Conservation (phyloP, 495 filamentous ascomycete species). For the Daldinia grandis region DNA sequence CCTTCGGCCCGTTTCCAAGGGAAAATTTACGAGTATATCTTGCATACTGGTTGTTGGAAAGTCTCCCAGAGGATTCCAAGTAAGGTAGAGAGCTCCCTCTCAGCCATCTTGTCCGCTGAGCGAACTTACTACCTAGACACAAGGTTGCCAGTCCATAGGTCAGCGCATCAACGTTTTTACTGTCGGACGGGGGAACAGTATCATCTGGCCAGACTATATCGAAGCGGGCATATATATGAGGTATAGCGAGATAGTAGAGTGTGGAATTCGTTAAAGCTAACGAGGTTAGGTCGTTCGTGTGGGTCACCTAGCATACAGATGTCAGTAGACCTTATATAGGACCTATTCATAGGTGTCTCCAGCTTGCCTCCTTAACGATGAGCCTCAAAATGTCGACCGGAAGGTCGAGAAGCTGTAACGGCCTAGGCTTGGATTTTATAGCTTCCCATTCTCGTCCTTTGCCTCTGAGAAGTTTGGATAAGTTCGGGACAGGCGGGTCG, state of each 20-base stretch:
- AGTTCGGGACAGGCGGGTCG: conserved; percentile 29
- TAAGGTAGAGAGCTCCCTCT: conserved; percentile 38
- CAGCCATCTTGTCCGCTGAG: conserved; percentile 57
- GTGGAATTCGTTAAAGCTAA: conserved; percentile 84
- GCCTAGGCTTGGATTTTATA: conserved; percentile 49
- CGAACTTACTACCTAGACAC: conserved; percentile 79
- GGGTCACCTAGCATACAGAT: conserved; percentile 69
- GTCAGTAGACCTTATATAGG: conserved; percentile 22
- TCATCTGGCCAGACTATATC: conserved; percentile 94
- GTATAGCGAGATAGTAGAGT: conserved; percentile 82
- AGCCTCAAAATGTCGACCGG: conserved; percentile 87
- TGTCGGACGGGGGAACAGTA: conserved; percentile 66
- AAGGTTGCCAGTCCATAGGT: conserved; percentile 91
- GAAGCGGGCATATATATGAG: conserved; percentile 90
- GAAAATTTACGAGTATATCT: conserved; percentile 90
- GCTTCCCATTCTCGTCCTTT: conserved; percentile 54
- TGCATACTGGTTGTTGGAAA: conserved; percentile 74
- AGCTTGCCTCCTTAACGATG: conserved; percentile 85
- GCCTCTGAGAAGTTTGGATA: conserved; percentile 48
- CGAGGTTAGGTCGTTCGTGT: conserved; percentile 87
- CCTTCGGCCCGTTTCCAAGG: conserved; percentile 82
- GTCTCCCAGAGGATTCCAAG: conserved; percentile 29
- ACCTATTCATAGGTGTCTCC: background rate
- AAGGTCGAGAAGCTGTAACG: conserved; percentile 75
- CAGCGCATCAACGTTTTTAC: conserved; percentile 85